These are phyloP conservation scores for Solanum hybrid DNA, from an alignment of 305 asterid genomes.

Conservation along the genomic window DNA sequence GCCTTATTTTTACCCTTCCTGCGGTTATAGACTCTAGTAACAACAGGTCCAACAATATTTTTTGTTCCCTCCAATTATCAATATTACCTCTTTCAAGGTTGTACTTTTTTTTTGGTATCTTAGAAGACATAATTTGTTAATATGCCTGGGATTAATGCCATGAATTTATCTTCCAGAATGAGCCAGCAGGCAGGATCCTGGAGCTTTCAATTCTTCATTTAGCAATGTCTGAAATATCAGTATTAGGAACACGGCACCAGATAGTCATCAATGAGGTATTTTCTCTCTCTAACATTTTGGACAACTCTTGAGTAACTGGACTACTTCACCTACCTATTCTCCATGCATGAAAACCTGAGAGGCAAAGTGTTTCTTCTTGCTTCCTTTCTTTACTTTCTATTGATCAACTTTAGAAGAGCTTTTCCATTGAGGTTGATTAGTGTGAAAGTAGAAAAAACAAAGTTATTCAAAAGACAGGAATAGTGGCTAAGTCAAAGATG, in stretches of 20 bases:
- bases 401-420: neutral
- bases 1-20: neutral
- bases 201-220: constrained; percentile 83
- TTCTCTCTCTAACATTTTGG: constrained; percentile 6
- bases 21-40: neutral
- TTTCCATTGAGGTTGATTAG: neutral
- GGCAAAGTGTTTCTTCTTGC: neutral
- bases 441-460: neutral
- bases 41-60: neutral
- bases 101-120: neutral
- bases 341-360: neutral
- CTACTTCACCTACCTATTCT: neutral
- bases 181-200: constrained; percentile 79
- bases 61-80: neutral
- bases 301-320: neutral
- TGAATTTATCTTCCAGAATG: constrained; percentile 35
- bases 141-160: neutral
- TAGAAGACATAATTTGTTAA: constrained; percentile 4
- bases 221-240: constrained; percentile 83
- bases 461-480: neutral
- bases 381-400: neutral
- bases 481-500: neutral
- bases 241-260: constrained; percentile 80
- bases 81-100: neutral
- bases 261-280: constrained; percentile 89